These are phyloP conservation scores for Kentomonas sorsogonicus DNA, from an alignment of 208 protist species.

Conservation along the genomic window DNA sequence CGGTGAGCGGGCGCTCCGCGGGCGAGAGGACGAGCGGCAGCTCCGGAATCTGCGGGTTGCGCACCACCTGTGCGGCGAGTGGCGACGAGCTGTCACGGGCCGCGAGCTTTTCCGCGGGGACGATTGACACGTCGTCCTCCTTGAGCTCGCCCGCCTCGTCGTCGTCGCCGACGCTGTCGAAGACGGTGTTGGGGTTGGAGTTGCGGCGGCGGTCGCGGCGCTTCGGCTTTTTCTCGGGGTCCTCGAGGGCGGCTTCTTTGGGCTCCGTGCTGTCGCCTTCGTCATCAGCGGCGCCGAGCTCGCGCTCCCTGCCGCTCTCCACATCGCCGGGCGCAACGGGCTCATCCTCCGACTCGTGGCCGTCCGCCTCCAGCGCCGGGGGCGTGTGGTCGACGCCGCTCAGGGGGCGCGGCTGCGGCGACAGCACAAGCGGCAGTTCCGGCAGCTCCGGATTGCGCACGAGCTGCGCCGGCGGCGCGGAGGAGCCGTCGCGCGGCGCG, in stretches of 20 bases:
- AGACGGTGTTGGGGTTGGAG: slow-evolving; percentile 11
- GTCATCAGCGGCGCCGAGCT: slow-evolving; percentile 3
- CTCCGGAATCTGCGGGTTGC: not conserved
- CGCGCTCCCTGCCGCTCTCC: not conserved
- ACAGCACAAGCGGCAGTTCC: not conserved
- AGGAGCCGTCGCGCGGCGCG: too few relatives aligned
- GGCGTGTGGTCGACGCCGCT: slow-evolving; percentile 10
- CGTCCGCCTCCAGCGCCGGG: too few relatives aligned
- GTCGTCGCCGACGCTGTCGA: slow-evolving; percentile 7
- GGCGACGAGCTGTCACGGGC: too few relatives aligned
- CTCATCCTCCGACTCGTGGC: too few relatives aligned
- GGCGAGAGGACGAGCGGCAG: not conserved
- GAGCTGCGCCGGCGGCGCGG: not conserved
- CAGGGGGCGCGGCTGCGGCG: slow-evolving; percentile 1
- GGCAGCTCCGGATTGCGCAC: not conserved
- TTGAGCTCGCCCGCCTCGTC: slow-evolving; percentile 2
- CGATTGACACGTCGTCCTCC: too few relatives aligned
- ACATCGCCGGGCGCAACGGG: not conserved
- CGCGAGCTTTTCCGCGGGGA: too few relatives aligned
- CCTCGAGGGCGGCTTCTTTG: slow-evolving; percentile 2
- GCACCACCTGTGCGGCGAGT: not conserved
- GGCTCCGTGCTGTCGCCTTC: slow-evolving; percentile 9
- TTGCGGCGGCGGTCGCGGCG: not conserved
- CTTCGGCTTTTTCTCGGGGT: not conserved
- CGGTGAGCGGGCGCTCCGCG: slow-evolving; percentile 7